phyloP scores from a whole-genome alignment of 1,284 basidiomycete genomes.

The Blastosporella zonata region DNA sequence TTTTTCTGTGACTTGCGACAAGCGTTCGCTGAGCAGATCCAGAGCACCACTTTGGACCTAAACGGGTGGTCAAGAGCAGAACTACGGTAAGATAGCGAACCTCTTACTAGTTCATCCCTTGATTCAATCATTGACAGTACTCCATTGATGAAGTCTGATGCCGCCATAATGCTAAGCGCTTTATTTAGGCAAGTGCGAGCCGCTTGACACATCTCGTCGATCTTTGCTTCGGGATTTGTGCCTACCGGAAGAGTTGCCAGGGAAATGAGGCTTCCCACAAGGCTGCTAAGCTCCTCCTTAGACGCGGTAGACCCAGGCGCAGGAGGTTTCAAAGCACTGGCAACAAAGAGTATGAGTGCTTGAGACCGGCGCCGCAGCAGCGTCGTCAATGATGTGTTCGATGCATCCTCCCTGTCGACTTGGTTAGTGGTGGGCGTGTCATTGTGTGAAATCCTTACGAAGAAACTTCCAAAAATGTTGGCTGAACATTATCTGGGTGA shows the following conservation, averaged over 20 bases:
- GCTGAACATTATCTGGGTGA: constrained; percentile 34
- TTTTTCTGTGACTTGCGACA: constrained; percentile 60
- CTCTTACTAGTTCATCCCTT: constrained; percentile 43
- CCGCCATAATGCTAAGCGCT: constrained; percentile 61
- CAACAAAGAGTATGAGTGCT: constrained; percentile 61
- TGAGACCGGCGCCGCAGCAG: constrained; percentile 59
- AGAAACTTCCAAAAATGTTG: constrained; percentile 55
- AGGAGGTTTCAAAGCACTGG: constrained; percentile 39
- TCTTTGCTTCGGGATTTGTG: constrained; percentile 30
- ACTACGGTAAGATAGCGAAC: constrained; percentile 1
- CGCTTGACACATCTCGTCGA: constrained; percentile 43
- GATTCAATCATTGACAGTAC: constrained; percentile 52
- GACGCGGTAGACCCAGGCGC: constrained; percentile 21
- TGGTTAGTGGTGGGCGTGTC: not conserved
- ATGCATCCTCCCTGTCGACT: constrained; percentile 50
- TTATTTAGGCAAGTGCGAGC: constrained; percentile 48
- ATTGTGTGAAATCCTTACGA: constrained; percentile 40
- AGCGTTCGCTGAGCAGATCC: constrained; percentile 61
- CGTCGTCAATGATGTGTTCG: constrained; percentile 39
- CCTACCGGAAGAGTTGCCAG: constrained; percentile 35
- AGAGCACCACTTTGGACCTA: constrained; percentile 66
- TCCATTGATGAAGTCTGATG: constrained; percentile 58
- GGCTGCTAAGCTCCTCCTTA: constrained; percentile 31
- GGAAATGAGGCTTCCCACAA: constrained; percentile 45
- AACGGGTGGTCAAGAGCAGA: constrained; percentile 7